Evolutionary conservation across 1,284 basidiomycete species (phyloP), one percentile per base, ranked within the genome.

Genomic region (Puccinia brachypodii): DNA sequence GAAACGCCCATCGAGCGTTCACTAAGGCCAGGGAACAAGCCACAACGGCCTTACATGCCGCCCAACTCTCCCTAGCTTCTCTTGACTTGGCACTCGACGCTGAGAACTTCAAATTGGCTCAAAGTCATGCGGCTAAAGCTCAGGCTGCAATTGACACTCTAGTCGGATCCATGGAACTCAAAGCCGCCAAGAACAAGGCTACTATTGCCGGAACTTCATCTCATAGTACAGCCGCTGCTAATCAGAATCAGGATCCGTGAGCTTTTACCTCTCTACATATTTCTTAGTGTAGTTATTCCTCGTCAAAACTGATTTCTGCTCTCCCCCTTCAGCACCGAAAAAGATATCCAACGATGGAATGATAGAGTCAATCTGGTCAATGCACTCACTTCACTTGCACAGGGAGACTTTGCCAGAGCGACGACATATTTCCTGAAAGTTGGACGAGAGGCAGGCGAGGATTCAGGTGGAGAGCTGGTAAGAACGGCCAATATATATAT

Each of bases 1-100:
- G 89, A 19, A 88, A 88, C 19, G 90, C 94, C 8, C 87, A 95
- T 83, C 92, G 92, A 84, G 91, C 93, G 84, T 92, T 92, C 86
- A 91, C 92, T 28, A 94, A 94, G 86, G 92, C 92, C 19, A 89
- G 94, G 78, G 94, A 96, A 85, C 94, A 90, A 86, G 94, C 93
- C 87, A 91, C 92, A 4, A 93, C 93, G 0, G 91, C 91, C 76
- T 91, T 92, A 84, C 93, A 95, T 83, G 90, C 95, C 40, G 89
- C 96, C 2, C 94, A 95, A 82, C 94, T 94, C 91, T 93, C 91
- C 86, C 87, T 94, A 76, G 91, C 91, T 7, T 90, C 93, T 28
- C 89, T 94, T 3, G 93, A 94, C 89, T 92, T 92, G 83, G 33
- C 86, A 84, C 22, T 22, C 78, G 50, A 66, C 38, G 42, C 58